phyloP scores from a whole-genome alignment of 2,329 filamentous ascomycete genomes.

The Fusarium oxysporum region DNA sequence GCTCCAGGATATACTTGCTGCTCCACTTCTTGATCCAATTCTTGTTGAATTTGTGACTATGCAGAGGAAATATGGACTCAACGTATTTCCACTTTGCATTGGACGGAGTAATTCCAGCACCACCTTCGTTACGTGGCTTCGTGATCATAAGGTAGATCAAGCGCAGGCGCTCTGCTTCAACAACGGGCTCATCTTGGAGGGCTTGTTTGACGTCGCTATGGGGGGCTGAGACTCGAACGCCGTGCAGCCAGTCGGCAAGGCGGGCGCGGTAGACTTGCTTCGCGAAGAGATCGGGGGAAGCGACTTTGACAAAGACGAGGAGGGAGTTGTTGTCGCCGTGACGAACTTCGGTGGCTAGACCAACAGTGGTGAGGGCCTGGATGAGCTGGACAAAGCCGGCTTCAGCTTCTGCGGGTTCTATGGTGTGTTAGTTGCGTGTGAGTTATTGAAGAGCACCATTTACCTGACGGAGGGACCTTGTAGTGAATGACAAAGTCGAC shows the following conservation, averaged over 20 bases:
- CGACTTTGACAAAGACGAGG: conserved; percentile 84
- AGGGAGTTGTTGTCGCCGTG: conserved; percentile 80
- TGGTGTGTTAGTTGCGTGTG: conserved; percentile 5
- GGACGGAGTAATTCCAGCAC: conserved; percentile 79
- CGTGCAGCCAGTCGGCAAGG: conserved; percentile 93
- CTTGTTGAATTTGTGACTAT: conserved; percentile 81
- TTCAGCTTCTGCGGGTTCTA: conserved; percentile 77
- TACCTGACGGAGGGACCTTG: conserved; percentile 76
- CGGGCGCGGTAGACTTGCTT: conserved; percentile 87
- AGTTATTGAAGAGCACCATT: conserved; percentile 22
- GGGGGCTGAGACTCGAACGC: conserved; percentile 82
- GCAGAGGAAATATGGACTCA: conserved; percentile 80
- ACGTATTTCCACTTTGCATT: conserved; percentile 79
- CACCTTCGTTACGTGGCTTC: conserved; percentile 77
- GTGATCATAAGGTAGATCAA: conserved; percentile 89
- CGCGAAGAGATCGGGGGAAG: conserved; percentile 78
- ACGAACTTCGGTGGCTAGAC: conserved; percentile 89
- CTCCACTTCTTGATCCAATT: conserved; percentile 81
- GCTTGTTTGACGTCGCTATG: conserved; percentile 76
- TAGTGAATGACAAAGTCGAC: conserved; percentile 93
- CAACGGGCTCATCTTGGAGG: conserved; percentile 79
- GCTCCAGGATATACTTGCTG: conserved; percentile 74
- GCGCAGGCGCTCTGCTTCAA: conserved; percentile 87
- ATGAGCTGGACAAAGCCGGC: conserved; percentile 83
- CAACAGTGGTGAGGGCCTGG: conserved; percentile 78